Evolutionary conservation across 306 rosid genomes (phyloP), one percentile per base, ranked within the genome.

Genomic region (Castanospermum australe): DNA sequence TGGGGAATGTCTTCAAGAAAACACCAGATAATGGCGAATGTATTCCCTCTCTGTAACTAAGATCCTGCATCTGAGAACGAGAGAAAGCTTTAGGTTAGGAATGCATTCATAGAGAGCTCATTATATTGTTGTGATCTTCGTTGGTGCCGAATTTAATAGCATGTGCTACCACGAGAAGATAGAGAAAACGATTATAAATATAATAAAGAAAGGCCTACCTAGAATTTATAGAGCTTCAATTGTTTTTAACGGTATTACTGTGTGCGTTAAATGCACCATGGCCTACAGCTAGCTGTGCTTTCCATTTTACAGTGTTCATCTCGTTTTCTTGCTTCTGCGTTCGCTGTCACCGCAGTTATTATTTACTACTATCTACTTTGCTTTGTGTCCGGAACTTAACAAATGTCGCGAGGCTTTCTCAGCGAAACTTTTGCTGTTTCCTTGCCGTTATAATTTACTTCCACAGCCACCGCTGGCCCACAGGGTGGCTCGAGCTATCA

Each of bases 201-300:
- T 28, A 28, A 47, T 47, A 15, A 15, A 47, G 20, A 47, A 8
- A 14, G 7, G 15, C 54, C 13, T 2, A 8, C 33, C 45, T 61
- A 61, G 9, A 33, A 62, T 47, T 62, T 47, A 8, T 20, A 12
- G 63, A 28, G 61, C 11, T 63, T 60, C 72, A 48, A 79, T 79
- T 42, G 28, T 59, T 48, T 30, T 38, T 56, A 33, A 10, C 41
- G 17, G 21, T 66, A 0, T 70, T 71, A 50, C 7, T 18, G 17
- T 51, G 69, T n/a, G n/a, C n/a, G 12, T 41, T 73, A 30, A 81
- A 73, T 65, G 79, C 52, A 41, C 3, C 69, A 63, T 80, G 79
- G 69, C 68, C 75, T 44, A 73, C 75, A 39, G 25, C 39, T 73
- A 66, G 81, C 87, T 79, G 78, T 67, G 44, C 8, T 67, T 75